phyloP scores from a whole-genome alignment of 495 filamentous ascomycete genomes.

The Rostrohypoxylon terebratum region DNA sequence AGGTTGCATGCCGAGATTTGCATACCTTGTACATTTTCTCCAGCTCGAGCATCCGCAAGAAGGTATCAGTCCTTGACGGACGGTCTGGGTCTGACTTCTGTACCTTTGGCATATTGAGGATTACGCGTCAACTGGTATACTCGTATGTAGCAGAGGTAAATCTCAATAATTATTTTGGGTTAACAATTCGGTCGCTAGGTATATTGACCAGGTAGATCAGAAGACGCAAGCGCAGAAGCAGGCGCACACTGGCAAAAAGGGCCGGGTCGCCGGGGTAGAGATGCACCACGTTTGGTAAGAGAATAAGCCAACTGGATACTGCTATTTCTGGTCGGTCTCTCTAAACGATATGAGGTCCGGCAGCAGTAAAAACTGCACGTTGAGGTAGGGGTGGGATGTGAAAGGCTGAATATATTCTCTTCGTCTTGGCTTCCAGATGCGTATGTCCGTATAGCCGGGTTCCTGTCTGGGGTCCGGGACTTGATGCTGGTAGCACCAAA shows the following conservation, averaged over 20 bases:
- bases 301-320: conserved; percentile 45
- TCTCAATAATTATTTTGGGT: conserved; percentile 35
- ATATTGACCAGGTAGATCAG: conserved; percentile 20
- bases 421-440: conserved; percentile 44
- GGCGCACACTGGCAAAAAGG: conserved; percentile 36
- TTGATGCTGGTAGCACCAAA: conserved; percentile 20
- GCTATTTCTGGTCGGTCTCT: conserved; percentile 35
- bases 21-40: conserved; percentile 66
- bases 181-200: conserved; percentile 31
- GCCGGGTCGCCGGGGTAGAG: conserved; percentile 40
- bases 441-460: conserved; percentile 47
- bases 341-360: conserved; percentile 31
- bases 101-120: conserved; percentile 52
- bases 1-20: conserved; percentile 52
- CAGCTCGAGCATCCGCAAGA: conserved; percentile 64
- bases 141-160: conserved; percentile 24
- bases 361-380: conserved; percentile 21
- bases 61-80: conserved; percentile 55
- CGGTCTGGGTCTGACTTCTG: conserved; percentile 46
- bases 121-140: conserved; percentile 47
- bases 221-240: neutral
- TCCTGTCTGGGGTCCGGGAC: conserved; percentile 31
- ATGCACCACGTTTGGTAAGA: conserved; percentile 41
- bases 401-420: conserved; percentile 37
- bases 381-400: conserved; percentile 11